Evolutionary conservation across 768 basidiomycete species (phyloP).

Genomic region (Tricholoma hemisulphureum): DNA sequence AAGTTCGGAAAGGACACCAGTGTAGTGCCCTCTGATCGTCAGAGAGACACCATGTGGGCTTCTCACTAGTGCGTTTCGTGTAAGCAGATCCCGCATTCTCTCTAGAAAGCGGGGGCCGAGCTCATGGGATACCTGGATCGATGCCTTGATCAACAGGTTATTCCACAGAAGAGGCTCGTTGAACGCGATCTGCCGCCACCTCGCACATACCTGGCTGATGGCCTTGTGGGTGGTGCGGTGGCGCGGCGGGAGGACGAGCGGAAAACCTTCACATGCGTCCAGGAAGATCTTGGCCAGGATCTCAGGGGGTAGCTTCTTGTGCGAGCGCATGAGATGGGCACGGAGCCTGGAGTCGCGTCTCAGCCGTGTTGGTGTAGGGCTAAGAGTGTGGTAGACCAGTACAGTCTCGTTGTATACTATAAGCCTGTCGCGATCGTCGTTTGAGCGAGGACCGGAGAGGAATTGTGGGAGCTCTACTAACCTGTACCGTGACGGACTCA

Average conservation of each 20-base stretch:
- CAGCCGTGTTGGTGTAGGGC: too few species aligned
- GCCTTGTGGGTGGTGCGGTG: background rate
- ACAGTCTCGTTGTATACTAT: too few species aligned
- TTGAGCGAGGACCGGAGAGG: too few species aligned
- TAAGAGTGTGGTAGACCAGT: too few species aligned
- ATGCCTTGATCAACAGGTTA: background rate
- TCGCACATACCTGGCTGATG: background rate
- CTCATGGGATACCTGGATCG: too few species aligned
- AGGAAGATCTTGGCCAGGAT: slow-evolving; percentile 5
- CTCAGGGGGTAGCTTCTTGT: background rate
- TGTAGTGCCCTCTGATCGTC: too few species aligned
- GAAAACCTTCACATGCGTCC: background rate
- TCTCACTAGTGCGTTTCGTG: background rate
- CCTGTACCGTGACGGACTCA: too few species aligned
- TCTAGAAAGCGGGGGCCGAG: background rate
- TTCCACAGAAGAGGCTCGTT: slow-evolving; percentile 5
- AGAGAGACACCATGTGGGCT: too few species aligned
- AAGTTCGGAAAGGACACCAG: background rate
- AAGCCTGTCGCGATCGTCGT: too few species aligned
- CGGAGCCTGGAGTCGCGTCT: too few species aligned
- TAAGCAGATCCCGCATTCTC: background rate
- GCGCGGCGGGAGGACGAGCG: background rate
- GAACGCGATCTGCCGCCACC: slow-evolving; percentile 1
- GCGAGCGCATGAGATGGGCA: too few species aligned
- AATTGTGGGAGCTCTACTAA: too few species aligned